Percentiles rank a stretch among this genome's conserved stretches.
Evolutionary conservation across 306 rosid genomes (phyloP).

Genomic region (Cucumis melo): DNA sequence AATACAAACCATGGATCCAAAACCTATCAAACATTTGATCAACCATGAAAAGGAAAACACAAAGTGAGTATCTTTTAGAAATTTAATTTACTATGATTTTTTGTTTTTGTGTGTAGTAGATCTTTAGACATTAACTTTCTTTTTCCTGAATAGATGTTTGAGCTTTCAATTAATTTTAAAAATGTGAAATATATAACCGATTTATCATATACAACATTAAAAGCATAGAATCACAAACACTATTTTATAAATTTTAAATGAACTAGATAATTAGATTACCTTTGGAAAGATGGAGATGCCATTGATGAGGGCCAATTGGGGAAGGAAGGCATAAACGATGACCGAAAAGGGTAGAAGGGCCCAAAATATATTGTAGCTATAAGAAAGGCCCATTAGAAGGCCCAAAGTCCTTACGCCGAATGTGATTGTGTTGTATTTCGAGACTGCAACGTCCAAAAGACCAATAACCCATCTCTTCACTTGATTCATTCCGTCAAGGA

Average conservation of each 20-base stretch:
- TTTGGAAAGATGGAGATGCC: slow-evolving; percentile 28
- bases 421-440: slow-evolving; percentile 15
- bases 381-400: slow-evolving; percentile 17
- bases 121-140: too few relatives aligned
- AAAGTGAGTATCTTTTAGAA: too few relatives aligned
- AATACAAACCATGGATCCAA: slow-evolving; percentile 18
- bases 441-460: slow-evolving; percentile 12
- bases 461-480: slow-evolving; percentile 25
- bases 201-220: too few relatives aligned
- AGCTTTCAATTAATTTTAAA: too few relatives aligned
- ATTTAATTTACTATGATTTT: too few relatives aligned
- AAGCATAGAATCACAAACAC: too few relatives aligned
- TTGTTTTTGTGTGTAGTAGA: too few relatives aligned
- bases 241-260: too few relatives aligned
- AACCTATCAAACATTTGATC: not conserved
- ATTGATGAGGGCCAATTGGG: slow-evolving; percentile 26
- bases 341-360: slow-evolving; percentile 13
- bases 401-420: slow-evolving; percentile 17
- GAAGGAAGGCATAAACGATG: slow-evolving; percentile 22
- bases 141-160: too few relatives aligned
- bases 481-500: slow-evolving; percentile 15
- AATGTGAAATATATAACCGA: too few relatives aligned
- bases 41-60: too few relatives aligned
- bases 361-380: slow-evolving; percentile 10
- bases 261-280: not conserved